These are phyloP conservation scores for Colletotrichum spinosum DNA, from an alignment of 2,329 filamentous ascomycete genomes.

Conservation along the genomic window DNA sequence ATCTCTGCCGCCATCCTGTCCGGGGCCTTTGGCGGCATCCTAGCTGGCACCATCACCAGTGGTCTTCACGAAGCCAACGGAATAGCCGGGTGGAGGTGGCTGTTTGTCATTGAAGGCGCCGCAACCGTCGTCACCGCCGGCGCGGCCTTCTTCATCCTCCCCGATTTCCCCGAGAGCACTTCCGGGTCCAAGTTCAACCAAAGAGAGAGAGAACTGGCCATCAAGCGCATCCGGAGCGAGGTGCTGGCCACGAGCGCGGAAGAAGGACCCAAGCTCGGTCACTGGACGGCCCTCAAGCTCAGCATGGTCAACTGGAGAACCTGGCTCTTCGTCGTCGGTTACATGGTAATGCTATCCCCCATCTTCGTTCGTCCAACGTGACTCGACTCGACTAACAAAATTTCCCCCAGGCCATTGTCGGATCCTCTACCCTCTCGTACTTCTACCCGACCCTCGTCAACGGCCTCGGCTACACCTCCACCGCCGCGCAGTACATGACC, in stretches of 20 bases:
- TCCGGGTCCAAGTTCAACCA: constrained; percentile 61
- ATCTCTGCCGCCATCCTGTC: constrained; percentile 78
- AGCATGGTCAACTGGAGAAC: constrained; percentile 53
- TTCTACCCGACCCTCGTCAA: constrained; percentile 49
- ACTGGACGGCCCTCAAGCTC: constrained; percentile 36
- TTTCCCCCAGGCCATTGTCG: constrained; percentile 43
- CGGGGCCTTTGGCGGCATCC: constrained; percentile 73
- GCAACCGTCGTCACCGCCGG: constrained; percentile 73
- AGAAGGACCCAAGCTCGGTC: constrained; percentile 66
- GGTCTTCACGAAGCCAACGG: constrained; percentile 65
- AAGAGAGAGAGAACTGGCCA: constrained; percentile 69
- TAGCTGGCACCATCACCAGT: constrained; percentile 69
- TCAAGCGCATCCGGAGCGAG: constrained; percentile 70
- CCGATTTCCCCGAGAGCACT: constrained; percentile 76
- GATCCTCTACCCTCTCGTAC: constrained; percentile 46
- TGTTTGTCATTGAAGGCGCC: constrained; percentile 73
- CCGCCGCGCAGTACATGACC: constrained; percentile 51
- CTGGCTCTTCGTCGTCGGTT: constrained; percentile 54
- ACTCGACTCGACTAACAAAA: background rate
- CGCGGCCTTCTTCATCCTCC: constrained; percentile 73
- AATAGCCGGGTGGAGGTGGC: constrained; percentile 61
- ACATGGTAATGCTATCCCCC: constrained; percentile 46
- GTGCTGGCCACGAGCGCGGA: constrained; percentile 71
- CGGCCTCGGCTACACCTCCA: constrained; percentile 46
- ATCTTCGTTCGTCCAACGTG: no score